Percentiles rank a stretch among this genome's conserved stretches.
phyloP scores from a whole-genome alignment of 1,284 basidiomycete genomes.

The Earliella scabrosa region DNA sequence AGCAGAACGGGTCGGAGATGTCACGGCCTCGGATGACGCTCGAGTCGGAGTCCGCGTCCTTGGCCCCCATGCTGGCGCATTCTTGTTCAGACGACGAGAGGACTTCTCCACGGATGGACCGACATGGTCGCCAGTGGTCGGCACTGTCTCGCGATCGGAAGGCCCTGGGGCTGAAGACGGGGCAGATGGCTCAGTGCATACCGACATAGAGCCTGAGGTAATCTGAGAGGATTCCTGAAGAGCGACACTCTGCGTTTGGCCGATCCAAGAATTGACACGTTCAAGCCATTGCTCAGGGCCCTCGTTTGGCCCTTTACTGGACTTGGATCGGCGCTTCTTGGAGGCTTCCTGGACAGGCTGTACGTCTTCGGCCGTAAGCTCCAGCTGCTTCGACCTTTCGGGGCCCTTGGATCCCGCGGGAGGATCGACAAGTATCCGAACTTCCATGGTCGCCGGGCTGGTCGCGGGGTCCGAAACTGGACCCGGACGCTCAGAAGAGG shows the following conservation, averaged over 20 bases:
- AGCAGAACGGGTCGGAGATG: background rate
- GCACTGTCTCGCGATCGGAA: background rate
- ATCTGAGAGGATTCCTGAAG: too few species aligned
- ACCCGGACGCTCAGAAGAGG: too few species aligned
- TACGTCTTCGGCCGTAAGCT: too few species aligned
- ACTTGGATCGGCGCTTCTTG: too few species aligned
- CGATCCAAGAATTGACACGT: slow-evolving; percentile 17
- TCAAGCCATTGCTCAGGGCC: slow-evolving; percentile 13
- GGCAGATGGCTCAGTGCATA: background rate
- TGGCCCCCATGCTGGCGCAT: background rate
- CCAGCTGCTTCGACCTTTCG: background rate
- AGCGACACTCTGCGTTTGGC: background rate
- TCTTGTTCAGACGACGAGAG: background rate
- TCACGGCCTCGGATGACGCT: background rate
- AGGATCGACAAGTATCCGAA: too few species aligned
- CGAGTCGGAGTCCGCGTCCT: background rate
- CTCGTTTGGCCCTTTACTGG: background rate
- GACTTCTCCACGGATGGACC: background rate
- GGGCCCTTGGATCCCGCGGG: too few species aligned
- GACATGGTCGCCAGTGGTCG: too few species aligned
- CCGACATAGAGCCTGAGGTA: background rate
- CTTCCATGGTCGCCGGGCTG: too few species aligned
- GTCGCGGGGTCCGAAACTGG: too few species aligned
- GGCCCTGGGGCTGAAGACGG: background rate
- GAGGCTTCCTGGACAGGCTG: too few species aligned